phyloP scores from a whole-genome alignment of 2,329 filamentous ascomycete species.

The Colletotrichum karsti region DNA sequence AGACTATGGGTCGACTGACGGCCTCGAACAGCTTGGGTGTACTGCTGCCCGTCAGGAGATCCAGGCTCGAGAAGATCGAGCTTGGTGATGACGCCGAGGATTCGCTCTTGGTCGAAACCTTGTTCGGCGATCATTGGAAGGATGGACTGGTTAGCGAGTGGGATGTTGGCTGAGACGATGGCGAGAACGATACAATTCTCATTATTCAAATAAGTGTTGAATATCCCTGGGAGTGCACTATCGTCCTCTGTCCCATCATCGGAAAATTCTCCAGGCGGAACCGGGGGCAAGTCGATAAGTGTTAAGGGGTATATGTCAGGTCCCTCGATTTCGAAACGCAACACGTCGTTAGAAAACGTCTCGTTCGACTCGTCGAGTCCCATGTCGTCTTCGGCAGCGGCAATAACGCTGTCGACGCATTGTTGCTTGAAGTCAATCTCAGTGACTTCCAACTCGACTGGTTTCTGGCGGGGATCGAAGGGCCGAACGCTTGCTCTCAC shows the following conservation, averaged over 20 bases:
- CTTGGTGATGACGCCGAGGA: conserved; percentile 67
- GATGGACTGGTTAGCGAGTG: conserved; percentile 62
- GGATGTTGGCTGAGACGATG: conserved; percentile 57
- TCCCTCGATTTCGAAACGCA: conserved; percentile 55
- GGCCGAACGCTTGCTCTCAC: conserved; percentile 55
- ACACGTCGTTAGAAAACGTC: conserved; percentile 53
- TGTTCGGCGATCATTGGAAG: conserved; percentile 50
- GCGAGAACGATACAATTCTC: conserved; percentile 67
- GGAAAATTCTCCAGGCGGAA: conserved; percentile 53
- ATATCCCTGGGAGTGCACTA: conserved; percentile 49
- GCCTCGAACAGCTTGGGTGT: conserved; percentile 43
- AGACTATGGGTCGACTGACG: conserved; percentile 39
- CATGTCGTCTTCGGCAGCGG: conserved; percentile 60
- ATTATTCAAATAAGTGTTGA: conserved; percentile 63
- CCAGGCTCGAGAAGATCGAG: conserved; percentile 52
- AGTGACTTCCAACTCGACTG: no score
- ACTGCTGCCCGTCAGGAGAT: conserved; percentile 48
- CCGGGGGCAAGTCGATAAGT: conserved; percentile 65
- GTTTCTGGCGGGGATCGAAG: no score
- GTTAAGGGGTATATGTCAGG: conserved; percentile 56
- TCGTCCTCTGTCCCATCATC: conserved; percentile 38
- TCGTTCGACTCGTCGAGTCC: conserved; percentile 42
- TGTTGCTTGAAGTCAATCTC: conserved; percentile 40
- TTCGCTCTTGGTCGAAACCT: conserved; percentile 54
- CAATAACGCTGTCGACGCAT: conserved; percentile 55